Base-by-base conservation (phyloP, 2,329 filamentous ascomycete genomes). In the Cryphonectria carpinicola region DNA sequence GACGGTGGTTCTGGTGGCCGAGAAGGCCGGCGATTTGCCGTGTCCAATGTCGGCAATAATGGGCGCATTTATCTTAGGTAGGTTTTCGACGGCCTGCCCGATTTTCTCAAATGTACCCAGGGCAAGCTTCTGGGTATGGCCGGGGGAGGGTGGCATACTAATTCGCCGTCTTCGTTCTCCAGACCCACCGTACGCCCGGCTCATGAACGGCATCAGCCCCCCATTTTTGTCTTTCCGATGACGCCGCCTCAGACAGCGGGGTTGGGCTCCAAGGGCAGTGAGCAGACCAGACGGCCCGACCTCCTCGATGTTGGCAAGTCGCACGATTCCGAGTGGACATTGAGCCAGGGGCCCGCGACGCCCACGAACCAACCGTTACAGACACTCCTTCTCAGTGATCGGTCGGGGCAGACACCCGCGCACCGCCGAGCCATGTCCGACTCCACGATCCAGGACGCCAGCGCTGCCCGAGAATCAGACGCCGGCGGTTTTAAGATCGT, bases 41-140 rank as follows among this genome's bases (percentile, higher is more conserved):
- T 95, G 68, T 89, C 91, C 66, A 95, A 94, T 79, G 92, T 95
- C 71, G 92, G 92, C 35, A 93, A 94, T 78, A 94, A 94, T 81
- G 93, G 93, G 54, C 90, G 90, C 78, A 93, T 95, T 80, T 95
- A 94, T 80, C 79, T 95, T 75, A 92, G 92, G 92, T 95, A 89
- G 78, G 87, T 72, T 46, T 39, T 39, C 37, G 37, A 39, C 37
- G 19, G 13, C 28, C 41, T 37, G 22, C 32, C n/a, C 58, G 54
- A 54, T 25, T 65, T 43, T 35, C 66, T n/a, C 32, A 32, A 32
- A 54, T 1, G 28, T 17, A 22, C n/a, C 6, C 3, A n/a, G 14
- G 28, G 5, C 8, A 32, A 19, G 32, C 6, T n/a, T 11, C n/a
- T 7, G 17, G 41, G 25, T 11, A 28, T n/a, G 14, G n/a, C n/a